phyloP scores from a whole-genome alignment of 2,329 filamentous ascomycete genomes.

The Colletotrichum filicis region DNA sequence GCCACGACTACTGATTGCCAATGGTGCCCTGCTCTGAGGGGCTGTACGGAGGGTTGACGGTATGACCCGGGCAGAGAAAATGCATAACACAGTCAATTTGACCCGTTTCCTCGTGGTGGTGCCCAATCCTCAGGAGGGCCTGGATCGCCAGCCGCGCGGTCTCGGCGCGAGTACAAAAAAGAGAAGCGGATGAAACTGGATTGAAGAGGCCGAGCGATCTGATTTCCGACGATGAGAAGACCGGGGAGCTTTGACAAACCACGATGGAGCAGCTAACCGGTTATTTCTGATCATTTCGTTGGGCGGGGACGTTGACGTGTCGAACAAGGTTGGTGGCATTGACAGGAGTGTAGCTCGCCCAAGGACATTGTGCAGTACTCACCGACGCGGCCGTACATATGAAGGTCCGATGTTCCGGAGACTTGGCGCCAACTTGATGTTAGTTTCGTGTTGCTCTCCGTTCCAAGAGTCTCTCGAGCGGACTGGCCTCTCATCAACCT shows the following conservation, averaged over 20 bases:
- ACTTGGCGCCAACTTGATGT: neutral
- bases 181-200: neutral
- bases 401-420: neutral
- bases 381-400: neutral
- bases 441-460: neutral
- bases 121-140: neutral
- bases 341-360: neutral
- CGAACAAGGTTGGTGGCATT: neutral
- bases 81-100: neutral
- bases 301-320: neutral
- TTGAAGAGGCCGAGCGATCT: neutral
- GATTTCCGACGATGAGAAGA: neutral
- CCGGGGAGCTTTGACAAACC: neutral
- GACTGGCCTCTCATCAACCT: neutral
- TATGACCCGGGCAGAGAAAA: slow-evolving; percentile 10
- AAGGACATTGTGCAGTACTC: neutral
- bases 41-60: neutral
- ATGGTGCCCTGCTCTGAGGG: neutral
- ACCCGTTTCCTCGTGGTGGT: neutral
- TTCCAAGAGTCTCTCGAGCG: neutral
- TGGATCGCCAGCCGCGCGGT: slow-evolving; percentile 10
- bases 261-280: slow-evolving; percentile 1
- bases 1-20: slow-evolving; percentile 1
- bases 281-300: neutral
- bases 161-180: slow-evolving; percentile 8